Base-by-base conservation (phyloP, 1,284 basidiomycete species). In the Ustilago tritici region DNA sequence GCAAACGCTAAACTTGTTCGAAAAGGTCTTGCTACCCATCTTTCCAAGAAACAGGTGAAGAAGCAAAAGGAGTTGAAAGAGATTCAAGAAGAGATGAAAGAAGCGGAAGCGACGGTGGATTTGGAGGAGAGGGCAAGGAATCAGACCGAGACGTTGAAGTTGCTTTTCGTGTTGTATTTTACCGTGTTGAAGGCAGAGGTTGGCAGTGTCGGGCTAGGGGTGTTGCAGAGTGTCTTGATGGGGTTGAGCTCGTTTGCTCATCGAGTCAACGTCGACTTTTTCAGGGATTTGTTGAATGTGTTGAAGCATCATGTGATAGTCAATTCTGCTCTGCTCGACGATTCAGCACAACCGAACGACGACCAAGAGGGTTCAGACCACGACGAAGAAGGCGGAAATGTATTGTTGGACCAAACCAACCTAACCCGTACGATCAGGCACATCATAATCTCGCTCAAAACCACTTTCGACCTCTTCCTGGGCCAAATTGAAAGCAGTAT, bases 61-160 rank as follows among this genome's bases (percentile, higher is more conserved):
- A 75, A 76, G 64, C 70, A 80, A 56, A 76, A 76, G 23, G 79
- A 85, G 55, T 50, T 84, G 15, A 66, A 69, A 40, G 77, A 71
- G 56, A 85, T 85, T 60, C 77, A 85, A 57, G 65, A 67, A 23
- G 84, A 86, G 76, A 82, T 86, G 82, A 80, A 79, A 68, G 84
- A 86, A 70, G 98, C 97, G 3, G 94, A 94, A 82, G 95, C 95
- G 19, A 93, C 95, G 82, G 92, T 99, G 36, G 93, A 98, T 88
- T 90, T 92, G 81, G 95, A 99, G 88, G 95, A 98, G 84, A 90
- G 94, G 74, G 91, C 92, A 43, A 88, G 89, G 62, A 92, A 91
- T 93, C 95, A 96, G 89, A 99, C 95, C 14, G 97, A 99, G 88
- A 98, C 97, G 58, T 90, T 99, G 76, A 99, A 99, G 88, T 91